These are phyloP conservation scores for Fraxinus greggii DNA, from an alignment of 305 asterid species.

Conservation along the genomic window DNA sequence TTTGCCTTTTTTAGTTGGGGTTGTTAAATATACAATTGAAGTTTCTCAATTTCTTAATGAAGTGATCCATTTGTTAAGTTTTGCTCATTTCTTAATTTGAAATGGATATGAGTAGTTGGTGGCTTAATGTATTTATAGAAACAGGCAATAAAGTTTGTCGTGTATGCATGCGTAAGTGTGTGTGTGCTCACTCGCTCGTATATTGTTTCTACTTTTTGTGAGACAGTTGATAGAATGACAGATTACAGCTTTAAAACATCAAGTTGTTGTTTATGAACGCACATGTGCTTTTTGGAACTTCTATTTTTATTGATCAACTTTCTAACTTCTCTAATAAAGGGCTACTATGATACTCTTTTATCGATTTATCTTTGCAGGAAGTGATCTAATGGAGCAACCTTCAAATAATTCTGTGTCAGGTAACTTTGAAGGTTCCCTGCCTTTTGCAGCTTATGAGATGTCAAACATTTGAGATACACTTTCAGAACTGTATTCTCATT, in stretches of 20 bases:
- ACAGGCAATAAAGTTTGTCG: neutral
- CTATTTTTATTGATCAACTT: conserved; percentile 3
- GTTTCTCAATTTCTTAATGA: neutral
- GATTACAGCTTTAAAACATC: neutral
- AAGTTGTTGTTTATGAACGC: neutral
- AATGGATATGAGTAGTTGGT: conserved; percentile 14
- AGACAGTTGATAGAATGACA: neutral
- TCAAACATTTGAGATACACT: neutral
- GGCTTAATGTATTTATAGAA: neutral
- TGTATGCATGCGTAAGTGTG: neutral
- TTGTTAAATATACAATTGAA: neutral
- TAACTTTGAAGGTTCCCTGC: conserved; percentile 27
- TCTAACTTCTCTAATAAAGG: conserved; percentile 13
- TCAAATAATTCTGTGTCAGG: conserved; percentile 34
- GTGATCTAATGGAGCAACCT: conserved; percentile 52
- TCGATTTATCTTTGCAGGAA: conserved; percentile 30
- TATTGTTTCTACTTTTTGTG: neutral
- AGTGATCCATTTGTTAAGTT: neutral
- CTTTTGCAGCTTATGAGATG: conserved; percentile 4
- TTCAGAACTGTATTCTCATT: conserved; percentile 10
- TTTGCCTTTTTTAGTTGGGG: neutral
- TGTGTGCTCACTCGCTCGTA: neutral
- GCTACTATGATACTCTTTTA: conserved; percentile 12
- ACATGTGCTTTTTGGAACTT: neutral
- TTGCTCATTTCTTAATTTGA: conserved; percentile 12